These are phyloP conservation scores for Fomitopsis pinicola DNA, from an alignment of 1,284 basidiomycete genomes.

Conservation along the genomic window DNA sequence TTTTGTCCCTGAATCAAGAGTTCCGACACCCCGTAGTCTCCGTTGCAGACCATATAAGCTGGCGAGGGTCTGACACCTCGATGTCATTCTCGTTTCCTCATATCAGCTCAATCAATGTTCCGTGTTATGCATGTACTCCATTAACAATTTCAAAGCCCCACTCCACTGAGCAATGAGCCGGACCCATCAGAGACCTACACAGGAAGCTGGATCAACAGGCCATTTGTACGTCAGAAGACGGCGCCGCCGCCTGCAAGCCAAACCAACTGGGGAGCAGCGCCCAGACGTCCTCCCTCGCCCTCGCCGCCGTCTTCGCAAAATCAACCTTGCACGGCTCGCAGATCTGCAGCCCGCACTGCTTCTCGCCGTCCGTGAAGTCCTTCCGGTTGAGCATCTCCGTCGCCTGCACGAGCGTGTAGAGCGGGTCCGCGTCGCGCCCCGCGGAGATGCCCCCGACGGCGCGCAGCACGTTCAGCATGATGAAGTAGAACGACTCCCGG, in stretches of 20 bases:
- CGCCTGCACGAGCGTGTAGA: constrained; percentile 63
- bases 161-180: too few species aligned
- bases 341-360: constrained; percentile 52
- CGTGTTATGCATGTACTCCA: too few species aligned
- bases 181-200: too few species aligned
- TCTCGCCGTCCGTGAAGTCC: constrained; percentile 62
- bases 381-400: constrained; percentile 64
- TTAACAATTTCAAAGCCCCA: too few species aligned
- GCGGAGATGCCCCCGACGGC: constrained; percentile 64
- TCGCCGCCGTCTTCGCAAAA: constrained; percentile 45
- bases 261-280: constrained; percentile 62
- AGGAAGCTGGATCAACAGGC: not conserved
- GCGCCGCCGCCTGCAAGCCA: constrained; percentile 23
- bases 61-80: too few species aligned
- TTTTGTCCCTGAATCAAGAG: too few species aligned
- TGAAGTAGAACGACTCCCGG: constrained; percentile 67
- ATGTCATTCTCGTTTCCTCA: too few species aligned
- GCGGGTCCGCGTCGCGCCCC: constrained; percentile 68
- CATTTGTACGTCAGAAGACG: not conserved
- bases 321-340: constrained; percentile 60
- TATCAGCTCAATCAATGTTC: too few species aligned
- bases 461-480: constrained; percentile 67
- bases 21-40: too few species aligned
- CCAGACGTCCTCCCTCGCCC: constrained; percentile 63
- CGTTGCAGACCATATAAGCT: too few species aligned